Evolutionary conservation across 2,329 filamentous ascomycete genomes (phyloP).

Genomic region (Penicillium sp.): DNA sequence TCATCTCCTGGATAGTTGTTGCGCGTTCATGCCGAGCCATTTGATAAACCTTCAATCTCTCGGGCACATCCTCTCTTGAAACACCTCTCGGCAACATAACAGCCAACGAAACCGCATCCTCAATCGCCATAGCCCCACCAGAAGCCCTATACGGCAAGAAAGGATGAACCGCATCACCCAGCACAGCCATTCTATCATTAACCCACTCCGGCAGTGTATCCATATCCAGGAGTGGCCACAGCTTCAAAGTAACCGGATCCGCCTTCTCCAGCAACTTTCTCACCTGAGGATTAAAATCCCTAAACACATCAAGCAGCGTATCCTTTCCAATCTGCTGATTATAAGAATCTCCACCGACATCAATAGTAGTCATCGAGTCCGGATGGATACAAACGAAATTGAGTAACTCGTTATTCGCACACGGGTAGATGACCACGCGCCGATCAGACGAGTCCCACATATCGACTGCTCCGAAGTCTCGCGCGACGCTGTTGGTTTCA

Average conservation of each 20-base stretch:
- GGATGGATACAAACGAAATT: conserved; percentile 58
- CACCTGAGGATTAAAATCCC: conserved; percentile 46
- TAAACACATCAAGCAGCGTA: conserved; percentile 24
- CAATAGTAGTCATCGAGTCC: conserved; percentile 30
- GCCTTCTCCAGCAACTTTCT: conserved; percentile 39
- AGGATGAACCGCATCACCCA: conserved; percentile 69
- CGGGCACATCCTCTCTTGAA: conserved; percentile 47
- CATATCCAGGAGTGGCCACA: conserved; percentile 65
- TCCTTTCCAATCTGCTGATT: conserved; percentile 27
- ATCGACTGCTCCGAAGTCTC: conserved; percentile 40
- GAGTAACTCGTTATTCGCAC: conserved; percentile 46
- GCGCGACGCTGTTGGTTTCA: conserved; percentile 38
- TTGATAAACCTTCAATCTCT: conserved; percentile 60
- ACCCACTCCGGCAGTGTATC: conserved; percentile 56
- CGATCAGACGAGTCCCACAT: conserved; percentile 47
- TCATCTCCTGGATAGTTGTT: conserved; percentile 56
- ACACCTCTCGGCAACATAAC: conserved; percentile 55
- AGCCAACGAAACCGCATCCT: conserved; percentile 62
- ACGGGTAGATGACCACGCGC: conserved; percentile 50
- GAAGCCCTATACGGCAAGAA: conserved; percentile 65
- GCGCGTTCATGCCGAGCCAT: conserved; percentile 58
- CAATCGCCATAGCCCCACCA: conserved; percentile 63
- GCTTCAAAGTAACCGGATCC: conserved; percentile 48
- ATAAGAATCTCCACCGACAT: conserved; percentile 40
- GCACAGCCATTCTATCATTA: conserved; percentile 53